These are phyloP conservation scores for Sordaria brevicollis DNA, from an alignment of 495 filamentous ascomycete genomes.

Conservation along the genomic window DNA sequence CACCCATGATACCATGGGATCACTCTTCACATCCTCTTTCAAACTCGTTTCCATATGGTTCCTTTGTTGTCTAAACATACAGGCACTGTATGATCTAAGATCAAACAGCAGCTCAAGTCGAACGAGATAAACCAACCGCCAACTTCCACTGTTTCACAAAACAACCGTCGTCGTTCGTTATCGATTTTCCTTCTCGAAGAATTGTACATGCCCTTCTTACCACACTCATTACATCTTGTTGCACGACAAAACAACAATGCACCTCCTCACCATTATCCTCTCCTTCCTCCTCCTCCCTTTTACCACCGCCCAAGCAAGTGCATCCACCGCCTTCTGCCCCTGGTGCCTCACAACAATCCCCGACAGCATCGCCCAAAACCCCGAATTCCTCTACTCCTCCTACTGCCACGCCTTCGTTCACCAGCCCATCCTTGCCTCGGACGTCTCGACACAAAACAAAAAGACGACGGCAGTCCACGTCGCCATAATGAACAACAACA, in stretches of 20 bases:
- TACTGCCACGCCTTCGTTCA: not conserved
- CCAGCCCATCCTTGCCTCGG: not conserved
- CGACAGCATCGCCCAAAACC: not conserved
- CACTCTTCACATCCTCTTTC: too few species aligned
- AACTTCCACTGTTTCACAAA: not conserved
- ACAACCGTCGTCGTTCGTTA: not conserved
- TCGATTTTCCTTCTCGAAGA: not conserved
- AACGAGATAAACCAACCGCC: not conserved
- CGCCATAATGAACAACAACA: not conserved
- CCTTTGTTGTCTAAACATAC: not conserved
- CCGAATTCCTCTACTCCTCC: not conserved
- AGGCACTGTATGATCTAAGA: too few species aligned
- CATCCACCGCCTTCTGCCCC: not conserved
- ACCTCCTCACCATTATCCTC: not conserved
- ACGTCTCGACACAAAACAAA: too few species aligned
- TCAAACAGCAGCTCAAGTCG: too few species aligned
- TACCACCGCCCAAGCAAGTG: too few species aligned
- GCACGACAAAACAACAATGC: not conserved
- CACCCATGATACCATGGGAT: too few species aligned
- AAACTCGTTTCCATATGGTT: too few species aligned
- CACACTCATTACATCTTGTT: not conserved
- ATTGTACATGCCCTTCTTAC: not conserved
- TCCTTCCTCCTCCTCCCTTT: not conserved
- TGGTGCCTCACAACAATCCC: not conserved
- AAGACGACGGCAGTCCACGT: not conserved